A percentile compares a stretch with the other conserved stretches of the same genome.
Evolutionary conservation across 495 filamentous ascomycete species (phyloP).

Genomic region (Apiosordaria backusii): DNA sequence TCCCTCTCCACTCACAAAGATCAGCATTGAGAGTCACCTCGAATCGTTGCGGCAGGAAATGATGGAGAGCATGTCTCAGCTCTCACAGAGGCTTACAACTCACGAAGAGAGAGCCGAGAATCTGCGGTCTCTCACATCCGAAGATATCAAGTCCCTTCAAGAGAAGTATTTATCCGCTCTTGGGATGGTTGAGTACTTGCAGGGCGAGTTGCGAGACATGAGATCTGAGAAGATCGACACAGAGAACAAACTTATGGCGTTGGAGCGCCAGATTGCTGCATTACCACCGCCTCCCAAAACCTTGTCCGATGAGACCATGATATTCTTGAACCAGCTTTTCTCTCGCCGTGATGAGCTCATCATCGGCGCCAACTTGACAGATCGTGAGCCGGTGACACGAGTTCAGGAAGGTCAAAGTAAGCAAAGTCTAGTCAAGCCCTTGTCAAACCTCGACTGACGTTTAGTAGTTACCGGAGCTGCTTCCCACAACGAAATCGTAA

Average conservation of each 20-base stretch:
- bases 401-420: neutral
- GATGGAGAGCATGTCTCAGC: neutral
- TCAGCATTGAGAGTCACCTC: conserved; percentile 13
- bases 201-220: conserved; percentile 20
- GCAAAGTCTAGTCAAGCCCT: neutral
- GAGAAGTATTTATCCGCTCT: conserved; percentile 17
- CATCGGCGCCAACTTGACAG: conserved; percentile 7
- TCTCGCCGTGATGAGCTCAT: conserved; percentile 19
- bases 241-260: neutral
- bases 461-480: neutral
- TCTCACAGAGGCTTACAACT: conserved; percentile 12
- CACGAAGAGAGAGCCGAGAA: conserved; percentile 16
- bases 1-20: conserved; percentile 7
- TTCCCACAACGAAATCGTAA: neutral
- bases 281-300: neutral
- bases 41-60: conserved; percentile 17
- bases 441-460: neutral
- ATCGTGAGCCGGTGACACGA: neutral
- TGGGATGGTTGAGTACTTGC: conserved; percentile 18
- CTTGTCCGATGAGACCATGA: conserved; percentile 7
- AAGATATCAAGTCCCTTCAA: conserved; percentile 14
- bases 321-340: conserved; percentile 13
- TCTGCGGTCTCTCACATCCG: conserved; percentile 2
- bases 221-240: conserved; percentile 14
- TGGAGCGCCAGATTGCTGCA: conserved; percentile 12